Evolutionary conservation across 129 eudicot genomes (phyloP), one percentile per base, ranked within the genome.

Genomic region (Calendula officinalis): DNA sequence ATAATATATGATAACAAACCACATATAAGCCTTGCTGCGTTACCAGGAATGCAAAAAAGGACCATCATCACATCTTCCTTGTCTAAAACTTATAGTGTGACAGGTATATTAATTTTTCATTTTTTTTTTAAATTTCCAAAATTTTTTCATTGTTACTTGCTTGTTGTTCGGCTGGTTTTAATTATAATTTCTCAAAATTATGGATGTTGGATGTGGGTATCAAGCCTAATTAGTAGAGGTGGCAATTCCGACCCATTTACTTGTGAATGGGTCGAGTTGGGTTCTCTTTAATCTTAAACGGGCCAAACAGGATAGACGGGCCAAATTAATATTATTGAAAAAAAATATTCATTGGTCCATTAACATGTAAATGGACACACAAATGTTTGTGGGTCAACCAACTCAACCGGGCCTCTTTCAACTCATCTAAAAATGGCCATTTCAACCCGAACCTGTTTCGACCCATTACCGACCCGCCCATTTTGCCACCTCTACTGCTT

Each of bases 51-150:
- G 99, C 95, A 94, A 67, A 73, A 44, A 47, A 76, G 95, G 67
- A 94, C 94, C 22, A 67, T 94, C 76, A 82, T 89, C 49, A 94
- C 99, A 11, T 89, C 99, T 62, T 94, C 99, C 40, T 73, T 94
- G 75, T 94, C 99, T 9, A 94, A 94, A 67, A 89, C 94, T 60
- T 94, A 79, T 67, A 83, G 95, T 33, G 86, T 94, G 3, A 94
- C 99, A 9, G 99, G 99, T 88, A 67, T 8, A 38, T 16, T 46
- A 14, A 39, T 27, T 35, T 10, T 66, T 53, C 44, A 34, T 51
- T 3, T 22, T 33, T 33, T 58, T 50, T 46, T 60, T 34, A 16
- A 35, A 45, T 15, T 56, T 57, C 41, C 11, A 69, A 43, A 46
- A 17, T 39, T 42, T 8, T 62, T 33, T 32, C 27, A 32, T 48